A percentile compares a stretch with the other conserved stretches of the same genome.
phyloP scores from a whole-genome alignment of 1,284 basidiomycete genomes.

The Moesziomyces aphidis region DNA sequence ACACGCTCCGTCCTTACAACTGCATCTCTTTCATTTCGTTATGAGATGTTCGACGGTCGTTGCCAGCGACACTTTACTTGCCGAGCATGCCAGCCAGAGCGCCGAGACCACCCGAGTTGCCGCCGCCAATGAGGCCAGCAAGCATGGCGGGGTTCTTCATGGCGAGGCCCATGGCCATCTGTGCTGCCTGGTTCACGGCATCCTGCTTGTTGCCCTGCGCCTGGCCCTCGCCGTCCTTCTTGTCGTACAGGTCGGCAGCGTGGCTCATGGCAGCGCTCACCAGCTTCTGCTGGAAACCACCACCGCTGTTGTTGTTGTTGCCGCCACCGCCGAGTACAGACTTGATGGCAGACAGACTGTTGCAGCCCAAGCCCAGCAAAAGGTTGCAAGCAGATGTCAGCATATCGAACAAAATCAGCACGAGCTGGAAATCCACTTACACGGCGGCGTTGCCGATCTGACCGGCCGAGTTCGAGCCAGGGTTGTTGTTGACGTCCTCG shows the following conservation, averaged over 20 bases:
- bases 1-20: not conserved
- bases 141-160: conserved; percentile 57
- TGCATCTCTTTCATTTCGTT: not conserved
- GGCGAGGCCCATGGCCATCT: conserved; percentile 64
- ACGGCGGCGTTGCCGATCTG: conserved; percentile 62
- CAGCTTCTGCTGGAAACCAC: conserved; percentile 51
- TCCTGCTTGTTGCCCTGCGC: conserved; percentile 65
- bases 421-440: conserved; percentile 20
- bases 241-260: conserved; percentile 51
- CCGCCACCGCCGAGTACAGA: conserved; percentile 46
- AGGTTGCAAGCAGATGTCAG: not conserved
- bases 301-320: conserved; percentile 24
- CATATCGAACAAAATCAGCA: no score
- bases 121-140: conserved; percentile 52
- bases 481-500: conserved; percentile 53
- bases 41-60: no score
- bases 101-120: conserved; percentile 50
- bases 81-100: conserved; percentile 42
- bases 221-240: conserved; percentile 61
- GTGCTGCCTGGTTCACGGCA: conserved; percentile 65
- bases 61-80: conserved; percentile 11
- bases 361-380: not conserved
- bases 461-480: conserved; percentile 39
- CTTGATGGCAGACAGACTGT: conserved; percentile 52
- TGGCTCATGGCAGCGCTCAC: conserved; percentile 47